Base-by-base conservation (phyloP, 352 stramenopile species). In the Phytopythium cucurbitacearum region DNA sequence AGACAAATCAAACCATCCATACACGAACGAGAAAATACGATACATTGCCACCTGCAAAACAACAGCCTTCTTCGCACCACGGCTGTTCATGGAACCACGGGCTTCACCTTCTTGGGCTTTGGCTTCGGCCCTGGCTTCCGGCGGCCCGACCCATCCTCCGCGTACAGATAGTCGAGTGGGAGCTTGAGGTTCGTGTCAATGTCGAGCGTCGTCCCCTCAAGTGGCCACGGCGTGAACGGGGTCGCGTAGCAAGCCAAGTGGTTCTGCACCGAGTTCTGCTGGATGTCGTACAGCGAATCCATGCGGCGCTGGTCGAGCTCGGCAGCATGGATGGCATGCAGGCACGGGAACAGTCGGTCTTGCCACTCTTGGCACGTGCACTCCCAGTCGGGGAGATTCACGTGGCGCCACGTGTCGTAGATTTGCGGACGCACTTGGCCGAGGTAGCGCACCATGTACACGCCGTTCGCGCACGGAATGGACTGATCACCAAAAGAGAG, bases 331-430 rank as follows among this genome's bases (percentile, higher is more conserved):
- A 91, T 87, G 4, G 69, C 78, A 53, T 91, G 81, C 53, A 89
- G 71, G 36, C 81, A 91, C 35, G 81, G 81, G 44, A 91, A 89
- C 38, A 79, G 67, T 13, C 80, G 74, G 48, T 91, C 81, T 48
- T 91, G 81, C 81, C 81, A 91, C 48, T 86, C 78, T n/a, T 85
- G 71, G 48, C 81, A 91, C 32, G 78, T 88, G 60, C 81, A 91
- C 49, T 91, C 76, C 74, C 76, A 88, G 44, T 86, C 72, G 1
- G 78, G 51, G 10, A 91, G 64, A 56, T 89, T 88, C 32, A 91
- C 81, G 39, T 91, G 78, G 28, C 78, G 78, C 81, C 81, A 91
- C 43, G 69, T 79, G 50, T 89, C 78, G n/a, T 83, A 75, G 36
- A 66, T 75, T 47, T 83, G 67, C 9, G 80, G 53, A 3, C 65